Conservation (phyloP, 345 rosid genomes). For the Brassica rapa region DNA sequence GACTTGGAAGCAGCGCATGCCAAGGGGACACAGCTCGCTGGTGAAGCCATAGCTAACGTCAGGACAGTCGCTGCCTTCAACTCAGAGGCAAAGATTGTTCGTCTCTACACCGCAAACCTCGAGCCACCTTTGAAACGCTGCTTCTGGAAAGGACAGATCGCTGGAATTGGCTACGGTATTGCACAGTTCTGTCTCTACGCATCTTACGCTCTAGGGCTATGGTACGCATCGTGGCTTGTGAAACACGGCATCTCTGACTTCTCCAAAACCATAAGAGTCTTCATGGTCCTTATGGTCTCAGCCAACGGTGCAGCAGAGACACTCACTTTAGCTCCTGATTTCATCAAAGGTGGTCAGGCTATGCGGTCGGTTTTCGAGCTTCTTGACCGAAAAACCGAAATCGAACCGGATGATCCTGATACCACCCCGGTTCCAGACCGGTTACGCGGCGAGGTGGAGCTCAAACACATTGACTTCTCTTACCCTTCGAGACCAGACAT, state of each 20-base stretch:
- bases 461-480: constrained; percentile 91
- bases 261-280: constrained; percentile 92
- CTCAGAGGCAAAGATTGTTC: constrained; percentile 83
- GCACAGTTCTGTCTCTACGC: constrained; percentile 95
- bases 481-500: constrained; percentile 92
- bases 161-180: constrained; percentile 92
- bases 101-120: constrained; percentile 78
- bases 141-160: constrained; percentile 99
- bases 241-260: constrained; percentile 97
- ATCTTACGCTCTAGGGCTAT: constrained; percentile 96
- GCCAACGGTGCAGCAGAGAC: constrained; percentile 99
- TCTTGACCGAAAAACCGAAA: constrained; percentile 95
- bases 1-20: constrained; percentile 94
- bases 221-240: constrained; percentile 99
- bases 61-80: constrained; percentile 98
- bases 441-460: constrained; percentile 90
- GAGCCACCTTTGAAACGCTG: constrained; percentile 77
- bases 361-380: constrained; percentile 92
- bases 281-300: constrained; percentile 99
- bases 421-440: constrained; percentile 76
- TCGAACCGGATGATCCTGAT: constrained; percentile 91
- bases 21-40: constrained; percentile 93
- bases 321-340: constrained; percentile 91
- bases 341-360: constrained; percentile 96
- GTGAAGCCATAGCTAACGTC: constrained; percentile 94